These are phyloP conservation scores for Pseudonectria foliicola DNA, from an alignment of 2,329 filamentous ascomycete genomes.

Conservation along the genomic window DNA sequence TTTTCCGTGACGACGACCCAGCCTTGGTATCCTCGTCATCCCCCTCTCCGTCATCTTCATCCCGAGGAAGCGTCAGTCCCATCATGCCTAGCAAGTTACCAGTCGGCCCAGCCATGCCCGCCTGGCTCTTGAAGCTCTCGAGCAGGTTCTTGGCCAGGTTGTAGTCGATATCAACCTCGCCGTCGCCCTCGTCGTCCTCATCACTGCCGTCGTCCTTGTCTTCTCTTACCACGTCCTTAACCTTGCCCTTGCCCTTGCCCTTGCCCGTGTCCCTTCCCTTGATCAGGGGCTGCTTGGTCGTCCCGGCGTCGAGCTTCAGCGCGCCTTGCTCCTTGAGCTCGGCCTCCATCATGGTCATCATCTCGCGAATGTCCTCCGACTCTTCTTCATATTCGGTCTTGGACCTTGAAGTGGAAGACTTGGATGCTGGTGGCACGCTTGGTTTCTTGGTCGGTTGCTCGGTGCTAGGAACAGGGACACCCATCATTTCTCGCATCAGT, in stretches of 20 bases:
- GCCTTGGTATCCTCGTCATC: conserved; percentile 12
- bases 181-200: conserved; percentile 44
- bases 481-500: conserved; percentile 94
- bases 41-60: conserved; percentile 54
- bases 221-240: conserved; percentile 7
- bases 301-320: conserved; percentile 43
- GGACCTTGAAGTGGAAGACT: background rate
- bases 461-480: conserved; percentile 36
- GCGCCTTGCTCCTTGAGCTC: conserved; percentile 66
- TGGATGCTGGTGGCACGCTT: background rate
- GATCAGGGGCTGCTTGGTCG: conserved; percentile 24
- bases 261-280: too few relatives aligned
- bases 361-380: conserved; percentile 54
- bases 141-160: conserved; percentile 86
- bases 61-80: conserved; percentile 73
- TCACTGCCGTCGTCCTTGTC: conserved; percentile 28
- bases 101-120: conserved; percentile 75
- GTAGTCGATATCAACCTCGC: conserved; percentile 71
- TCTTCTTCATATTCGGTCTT: conserved; percentile 40
- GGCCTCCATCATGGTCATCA: conserved; percentile 63
- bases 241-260: conserved; percentile 13
- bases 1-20: conserved; percentile 1
- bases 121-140: conserved; percentile 88
- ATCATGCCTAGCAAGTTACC: conserved; percentile 83
- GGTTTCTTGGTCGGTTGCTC: conserved; percentile 1